Evolutionary conservation across 257 asterid species (phyloP), one percentile per base, ranked within the genome.

Genomic region (Salvia miltiorrhiza): DNA sequence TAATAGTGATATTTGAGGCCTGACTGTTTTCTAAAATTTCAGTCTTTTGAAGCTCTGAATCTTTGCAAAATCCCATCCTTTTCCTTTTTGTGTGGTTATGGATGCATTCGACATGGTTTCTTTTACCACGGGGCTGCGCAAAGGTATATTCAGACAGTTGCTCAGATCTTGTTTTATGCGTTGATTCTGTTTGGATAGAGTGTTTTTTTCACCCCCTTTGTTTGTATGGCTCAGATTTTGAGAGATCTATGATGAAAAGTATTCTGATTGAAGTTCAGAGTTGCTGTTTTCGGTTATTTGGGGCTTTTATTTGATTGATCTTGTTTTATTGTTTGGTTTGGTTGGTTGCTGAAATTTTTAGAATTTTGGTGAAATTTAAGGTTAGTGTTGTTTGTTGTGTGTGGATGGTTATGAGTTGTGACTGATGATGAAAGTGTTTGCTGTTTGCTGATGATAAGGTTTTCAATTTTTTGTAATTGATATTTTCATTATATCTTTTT

Each of bases 221-320:
- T 54, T 57, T 21, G 40, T 72, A 33, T 54, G 74, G 80, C 76
- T 76, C 73, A 11, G 77, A 74, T 71, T 77, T 76, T 65, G 23
- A 24, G 89, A 84, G 95, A 90, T 86, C 97, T 82, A 63, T 37
- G 14, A 43, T 40, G 73, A 60, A 71, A 73, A 64, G 74, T 77
- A 69, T 50, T 53, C 64, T 68, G 73, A 53, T 55, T 73, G 73
- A 84, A 78, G 53, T 49, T 72, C 43, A 50, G 23, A 67, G 69
- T 35, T 21, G 66, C 23, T 56, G 11, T 23, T 54, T 73, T 56
- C 65, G 50, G 32, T 63, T 2, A 17, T 13, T 63, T 59, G 28
- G 28, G 48, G 64, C 65, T 69, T 75, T 74, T 67, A 44, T 72
- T 67, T 57, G 10, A 16, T 69, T 74, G 73, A 71, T 73, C 70